Evolutionary conservation across 768 basidiomycete species (phyloP).

Genomic region (Boletellus ananiceps): DNA sequence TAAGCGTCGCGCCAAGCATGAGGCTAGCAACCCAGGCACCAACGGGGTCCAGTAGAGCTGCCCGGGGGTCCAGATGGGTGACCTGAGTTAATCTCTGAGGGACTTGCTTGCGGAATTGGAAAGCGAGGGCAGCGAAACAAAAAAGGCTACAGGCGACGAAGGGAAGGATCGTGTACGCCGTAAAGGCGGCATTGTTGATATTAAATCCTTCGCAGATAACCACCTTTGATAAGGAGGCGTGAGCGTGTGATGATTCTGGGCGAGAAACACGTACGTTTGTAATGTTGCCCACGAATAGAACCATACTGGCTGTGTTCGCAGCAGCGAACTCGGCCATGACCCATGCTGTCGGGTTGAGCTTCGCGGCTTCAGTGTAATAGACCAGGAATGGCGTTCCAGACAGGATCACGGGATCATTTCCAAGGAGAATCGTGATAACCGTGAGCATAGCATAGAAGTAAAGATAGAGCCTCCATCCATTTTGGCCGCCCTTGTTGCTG

Average conservation of each 20-base stretch:
- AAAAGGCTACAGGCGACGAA: constrained; percentile 64
- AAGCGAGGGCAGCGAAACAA: constrained; percentile 53
- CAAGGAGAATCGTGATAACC: constrained; percentile 70
- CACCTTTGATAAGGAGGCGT: constrained; percentile 29
- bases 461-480: constrained; percentile 68
- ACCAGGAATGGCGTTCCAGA: constrained; percentile 88
- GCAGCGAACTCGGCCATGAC: constrained; percentile 73
- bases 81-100: constrained; percentile 40
- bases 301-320: constrained; percentile 74
- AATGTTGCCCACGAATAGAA: constrained; percentile 81
- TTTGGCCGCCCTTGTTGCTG: constrained; percentile 68
- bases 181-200: constrained; percentile 74
- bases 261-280: constrained; percentile 55
- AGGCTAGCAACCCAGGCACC: constrained; percentile 72
- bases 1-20: constrained; percentile 62
- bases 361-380: constrained; percentile 69
- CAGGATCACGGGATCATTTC: constrained; percentile 91
- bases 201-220: constrained; percentile 85
- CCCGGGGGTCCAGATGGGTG: constrained; percentile 44
- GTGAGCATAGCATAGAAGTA: constrained; percentile 86
- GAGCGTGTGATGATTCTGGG: not conserved
- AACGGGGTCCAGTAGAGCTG: constrained; percentile 65
- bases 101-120: constrained; percentile 57
- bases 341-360: constrained; percentile 56
- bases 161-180: constrained; percentile 79